phyloP scores from a whole-genome alignment of 768 basidiomycete species.

The Boletus subparvulus region DNA sequence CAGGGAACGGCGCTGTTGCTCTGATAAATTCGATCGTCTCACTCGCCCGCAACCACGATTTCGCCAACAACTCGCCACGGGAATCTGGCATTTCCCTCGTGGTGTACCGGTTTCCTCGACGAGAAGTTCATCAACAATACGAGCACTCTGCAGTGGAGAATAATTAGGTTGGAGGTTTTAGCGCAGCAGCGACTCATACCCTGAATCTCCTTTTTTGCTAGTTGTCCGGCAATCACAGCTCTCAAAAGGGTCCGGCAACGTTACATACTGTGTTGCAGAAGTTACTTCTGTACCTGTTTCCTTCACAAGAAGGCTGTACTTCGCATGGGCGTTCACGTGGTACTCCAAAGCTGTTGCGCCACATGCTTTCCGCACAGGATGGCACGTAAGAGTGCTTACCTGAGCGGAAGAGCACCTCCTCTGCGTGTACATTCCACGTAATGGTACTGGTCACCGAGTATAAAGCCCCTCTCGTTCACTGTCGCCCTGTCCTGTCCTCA shows the following conservation, averaged over 20 bases:
- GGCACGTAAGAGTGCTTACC: not conserved
- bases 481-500: constrained; percentile 4
- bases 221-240: no score
- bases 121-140: no score
- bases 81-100: not conserved
- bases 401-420: not conserved
- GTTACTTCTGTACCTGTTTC: not conserved
- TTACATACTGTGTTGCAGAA: no score
- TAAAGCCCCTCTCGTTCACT: constrained; percentile 15
- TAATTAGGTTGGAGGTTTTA: no score
- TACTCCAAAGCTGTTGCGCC: not conserved
- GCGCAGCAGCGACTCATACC: no score
- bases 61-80: no score
- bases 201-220: no score
- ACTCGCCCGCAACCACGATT: not conserved
- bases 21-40: not conserved
- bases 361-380: constrained; percentile 5
- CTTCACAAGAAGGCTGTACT: constrained; percentile 18
- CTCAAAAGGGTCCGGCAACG: no score
- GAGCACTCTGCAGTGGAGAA: no score
- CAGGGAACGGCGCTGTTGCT: constrained; percentile 2
- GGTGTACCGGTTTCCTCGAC: not conserved
- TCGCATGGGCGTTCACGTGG: constrained; percentile 16
- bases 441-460: constrained; percentile 14
- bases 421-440: constrained; percentile 15